These are phyloP conservation scores for Cyberlindnera mississippiensis DNA, from an alignment of 805 yeast species.

Conservation along the genomic window DNA sequence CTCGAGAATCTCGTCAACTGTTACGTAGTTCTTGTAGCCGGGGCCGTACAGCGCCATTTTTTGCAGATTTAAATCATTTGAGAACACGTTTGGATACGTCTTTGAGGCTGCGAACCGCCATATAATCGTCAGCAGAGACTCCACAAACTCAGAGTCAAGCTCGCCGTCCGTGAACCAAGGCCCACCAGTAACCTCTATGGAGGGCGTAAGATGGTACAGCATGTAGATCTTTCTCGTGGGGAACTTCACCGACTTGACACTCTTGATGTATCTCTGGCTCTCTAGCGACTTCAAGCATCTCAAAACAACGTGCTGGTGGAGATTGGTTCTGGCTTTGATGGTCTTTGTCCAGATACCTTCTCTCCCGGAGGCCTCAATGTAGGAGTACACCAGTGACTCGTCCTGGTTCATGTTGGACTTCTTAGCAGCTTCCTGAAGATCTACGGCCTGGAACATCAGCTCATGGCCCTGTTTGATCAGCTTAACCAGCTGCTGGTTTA, in stretches of 20 bases:
- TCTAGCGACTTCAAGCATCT: constrained; percentile 81
- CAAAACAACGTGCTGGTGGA: constrained; percentile 87
- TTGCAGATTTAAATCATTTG: constrained; percentile 27
- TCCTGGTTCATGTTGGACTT: constrained; percentile 77
- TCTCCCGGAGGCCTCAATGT: constrained; percentile 88
- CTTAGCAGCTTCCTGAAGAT: constrained; percentile 69
- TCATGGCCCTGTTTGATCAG: constrained; percentile 63
- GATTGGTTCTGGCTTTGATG: constrained; percentile 78
- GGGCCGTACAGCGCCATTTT: constrained; percentile 45
- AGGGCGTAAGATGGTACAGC: constrained; percentile 90
- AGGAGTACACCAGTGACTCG: constrained; percentile 86
- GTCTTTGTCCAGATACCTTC: constrained; percentile 97
- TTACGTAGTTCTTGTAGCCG: constrained; percentile 59
- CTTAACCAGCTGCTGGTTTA: constrained; percentile 60
- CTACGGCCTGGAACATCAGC: constrained; percentile 71
- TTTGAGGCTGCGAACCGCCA: constrained; percentile 82
- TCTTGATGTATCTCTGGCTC: constrained; percentile 75
- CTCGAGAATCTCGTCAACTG: constrained; percentile 67
- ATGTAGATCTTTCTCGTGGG: constrained; percentile 96
- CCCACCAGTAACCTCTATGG: constrained; percentile 95
- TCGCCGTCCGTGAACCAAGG: constrained; percentile 99
- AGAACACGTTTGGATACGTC: constrained; percentile 71
- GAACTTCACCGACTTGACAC: constrained; percentile 84
- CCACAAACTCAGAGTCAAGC: constrained; percentile 89
- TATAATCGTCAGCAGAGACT: constrained; percentile 72